Evolutionary conservation across 2,329 filamentous ascomycete species (phyloP), one percentile per base, ranked within the genome.

Genomic region (Hypoxylon sp.): DNA sequence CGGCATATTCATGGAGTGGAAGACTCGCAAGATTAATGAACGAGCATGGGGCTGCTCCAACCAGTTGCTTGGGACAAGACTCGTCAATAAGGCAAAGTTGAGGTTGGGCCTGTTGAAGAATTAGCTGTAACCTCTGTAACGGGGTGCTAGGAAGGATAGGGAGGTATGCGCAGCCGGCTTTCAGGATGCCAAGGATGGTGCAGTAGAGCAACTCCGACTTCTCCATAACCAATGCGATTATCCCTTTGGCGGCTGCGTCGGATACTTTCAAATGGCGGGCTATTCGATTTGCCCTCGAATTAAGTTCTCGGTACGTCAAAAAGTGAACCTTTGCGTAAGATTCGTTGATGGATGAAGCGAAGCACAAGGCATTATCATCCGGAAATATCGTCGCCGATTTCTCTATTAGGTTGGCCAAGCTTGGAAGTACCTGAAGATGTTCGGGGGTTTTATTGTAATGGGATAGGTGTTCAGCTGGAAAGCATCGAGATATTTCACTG

Each of bases 151-250:
- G 90, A 0, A 92, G 82, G 3, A 97, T 81, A 0, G 93, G 92
- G n/a, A 97, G 78, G 72, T 96, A 95, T 6, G 89, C 92, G 70
- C 88, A 89, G 7, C 92, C 92, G 4, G 87, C 80, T 71, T 96
- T 96, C 30, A 92, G 76, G 20, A 89, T 84, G 1, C 87, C 93
- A 28, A 97, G 80, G 24, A 97, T 91, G 0, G 88, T 84, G 26
- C 89, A 81, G 72, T 97, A 97, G 0, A 96, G 78, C 24, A 87
- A 76, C 1, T 87, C 75, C 0, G 89, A 94, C 73, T 95, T 96
- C 20, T 94, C 86, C 85, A 96, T 89, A 47, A 90, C 81, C 46
- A 97, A 85, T 32, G 88, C 89, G n/a, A 96, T 80, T 8, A 92
- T 78, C 15, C 87, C 81, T 6, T 88, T 85, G 1, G 81, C 76